Percentiles rank a stretch among this genome's conserved stretches.
Evolutionary conservation across 2,329 filamentous ascomycete genomes (phyloP).

Genomic region (Fusarium chlamydosporum): DNA sequence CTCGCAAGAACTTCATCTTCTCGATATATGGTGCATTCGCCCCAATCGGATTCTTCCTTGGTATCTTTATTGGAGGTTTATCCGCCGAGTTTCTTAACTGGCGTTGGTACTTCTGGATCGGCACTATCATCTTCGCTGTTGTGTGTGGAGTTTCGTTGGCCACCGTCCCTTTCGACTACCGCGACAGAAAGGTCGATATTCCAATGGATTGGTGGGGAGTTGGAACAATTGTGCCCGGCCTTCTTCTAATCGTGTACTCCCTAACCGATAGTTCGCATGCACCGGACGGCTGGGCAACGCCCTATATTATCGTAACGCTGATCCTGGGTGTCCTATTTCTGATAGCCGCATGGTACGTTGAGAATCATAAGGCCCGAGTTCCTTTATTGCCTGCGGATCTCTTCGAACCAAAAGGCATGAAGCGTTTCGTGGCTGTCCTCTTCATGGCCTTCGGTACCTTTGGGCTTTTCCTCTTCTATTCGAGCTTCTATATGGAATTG

Average conservation of each 20-base stretch:
- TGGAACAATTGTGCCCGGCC: constrained; percentile 66
- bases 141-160: constrained; percentile 62
- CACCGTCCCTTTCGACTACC: constrained; percentile 56
- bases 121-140: constrained; percentile 61
- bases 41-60: constrained; percentile 71
- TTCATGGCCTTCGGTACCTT: constrained; percentile 68
- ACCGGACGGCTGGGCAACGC: constrained; percentile 72
- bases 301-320: constrained; percentile 74
- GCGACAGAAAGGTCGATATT: constrained; percentile 43
- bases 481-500: constrained; percentile 72
- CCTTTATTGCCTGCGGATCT: constrained; percentile 75
- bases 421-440: constrained; percentile 67
- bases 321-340: constrained; percentile 69
- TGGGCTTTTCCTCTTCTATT: constrained; percentile 74
- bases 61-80: constrained; percentile 76
- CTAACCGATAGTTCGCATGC: constrained; percentile 76
- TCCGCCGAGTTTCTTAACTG: constrained; percentile 72
- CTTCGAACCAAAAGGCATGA: constrained; percentile 71
- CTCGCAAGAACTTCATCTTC: constrained; percentile 78
- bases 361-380: constrained; percentile 70
- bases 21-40: constrained; percentile 71
- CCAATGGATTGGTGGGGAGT: constrained; percentile 74
- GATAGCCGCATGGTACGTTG: constrained; percentile 70
- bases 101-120: constrained; percentile 80
- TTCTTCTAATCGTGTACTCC: constrained; percentile 75